Conservation (phyloP, 2,329 filamentous ascomycete genomes). For the Nannizzia gypsea region DNA sequence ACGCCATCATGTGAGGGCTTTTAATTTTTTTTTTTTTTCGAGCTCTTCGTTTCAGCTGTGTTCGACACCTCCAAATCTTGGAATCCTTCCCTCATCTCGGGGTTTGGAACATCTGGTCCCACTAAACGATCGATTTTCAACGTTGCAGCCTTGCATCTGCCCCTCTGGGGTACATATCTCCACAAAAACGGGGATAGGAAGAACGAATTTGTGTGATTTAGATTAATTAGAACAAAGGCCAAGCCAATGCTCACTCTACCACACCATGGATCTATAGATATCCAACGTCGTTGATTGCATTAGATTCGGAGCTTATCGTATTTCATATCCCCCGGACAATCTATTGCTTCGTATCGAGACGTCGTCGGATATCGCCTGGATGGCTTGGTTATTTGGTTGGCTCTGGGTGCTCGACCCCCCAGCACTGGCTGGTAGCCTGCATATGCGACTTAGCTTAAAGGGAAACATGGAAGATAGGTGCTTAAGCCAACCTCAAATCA, state of each 20-base stretch:
- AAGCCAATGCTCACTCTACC: neutral
- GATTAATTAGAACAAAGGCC: neutral
- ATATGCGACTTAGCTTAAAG: neutral
- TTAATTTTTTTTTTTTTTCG: neutral
- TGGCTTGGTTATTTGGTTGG: neutral
- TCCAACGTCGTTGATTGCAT: neutral
- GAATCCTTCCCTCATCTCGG: neutral
- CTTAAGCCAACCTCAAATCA: neutral
- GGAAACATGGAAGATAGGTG: neutral
- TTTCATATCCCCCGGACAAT: neutral
- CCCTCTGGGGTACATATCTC: neutral
- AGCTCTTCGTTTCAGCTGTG: neutral
- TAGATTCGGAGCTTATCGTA: neutral
- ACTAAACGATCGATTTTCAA: neutral
- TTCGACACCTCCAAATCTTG: neutral
- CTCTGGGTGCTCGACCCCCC: neutral
- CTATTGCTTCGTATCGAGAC: neutral
- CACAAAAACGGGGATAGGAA: neutral
- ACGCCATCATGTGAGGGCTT: neutral
- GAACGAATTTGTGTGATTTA: neutral
- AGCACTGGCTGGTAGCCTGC: neutral
- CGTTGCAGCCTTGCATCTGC: neutral
- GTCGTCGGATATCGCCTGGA: neutral
- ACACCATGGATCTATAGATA: neutral
- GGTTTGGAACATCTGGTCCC: neutral